Evolutionary conservation across 176 grass and related monocot genomes (phyloP).

Genomic region (Chrysopogon serrulatus): DNA sequence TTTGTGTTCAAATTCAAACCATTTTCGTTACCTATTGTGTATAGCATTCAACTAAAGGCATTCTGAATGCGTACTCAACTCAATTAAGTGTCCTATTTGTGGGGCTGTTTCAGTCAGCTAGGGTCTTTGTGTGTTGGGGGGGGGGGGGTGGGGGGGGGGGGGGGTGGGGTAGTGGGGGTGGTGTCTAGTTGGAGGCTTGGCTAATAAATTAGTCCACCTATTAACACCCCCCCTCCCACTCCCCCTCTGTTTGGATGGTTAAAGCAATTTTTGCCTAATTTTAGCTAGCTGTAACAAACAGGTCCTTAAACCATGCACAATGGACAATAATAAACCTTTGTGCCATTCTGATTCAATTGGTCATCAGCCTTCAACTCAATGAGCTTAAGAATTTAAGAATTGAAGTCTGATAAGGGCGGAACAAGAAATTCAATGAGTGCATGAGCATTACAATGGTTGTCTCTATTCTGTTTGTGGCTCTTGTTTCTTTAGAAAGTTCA

Average conservation of each 20-base stretch:
- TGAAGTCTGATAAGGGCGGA: background rate
- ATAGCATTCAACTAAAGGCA: background rate
- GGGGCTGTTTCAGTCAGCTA: too few species aligned
- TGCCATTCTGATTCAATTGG: background rate
- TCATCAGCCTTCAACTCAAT: slow-evolving; percentile 1
- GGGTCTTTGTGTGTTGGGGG: too few species aligned
- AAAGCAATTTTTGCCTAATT: too few species aligned
- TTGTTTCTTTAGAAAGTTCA: background rate
- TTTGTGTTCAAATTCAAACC: background rate
- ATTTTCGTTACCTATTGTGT: background rate
- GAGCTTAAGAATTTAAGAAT: background rate
- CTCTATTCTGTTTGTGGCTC: background rate
- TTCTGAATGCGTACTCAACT: background rate
- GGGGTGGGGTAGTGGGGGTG: too few species aligned
- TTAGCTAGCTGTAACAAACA: too few species aligned
- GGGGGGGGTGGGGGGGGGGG: too few species aligned
- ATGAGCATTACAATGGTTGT: background rate
- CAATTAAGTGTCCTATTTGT: background rate
- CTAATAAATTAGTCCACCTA: too few species aligned
- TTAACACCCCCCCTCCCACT: too few species aligned
- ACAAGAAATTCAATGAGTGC: slow-evolving; percentile 4
- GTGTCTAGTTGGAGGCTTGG: too few species aligned
- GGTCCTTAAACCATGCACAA: background rate
- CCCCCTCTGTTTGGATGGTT: too few species aligned
- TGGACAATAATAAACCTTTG: background rate